phyloP scores from a whole-genome alignment of 228 moss, liverwort and hornwort species.

The Sphagnum magellanicum region DNA sequence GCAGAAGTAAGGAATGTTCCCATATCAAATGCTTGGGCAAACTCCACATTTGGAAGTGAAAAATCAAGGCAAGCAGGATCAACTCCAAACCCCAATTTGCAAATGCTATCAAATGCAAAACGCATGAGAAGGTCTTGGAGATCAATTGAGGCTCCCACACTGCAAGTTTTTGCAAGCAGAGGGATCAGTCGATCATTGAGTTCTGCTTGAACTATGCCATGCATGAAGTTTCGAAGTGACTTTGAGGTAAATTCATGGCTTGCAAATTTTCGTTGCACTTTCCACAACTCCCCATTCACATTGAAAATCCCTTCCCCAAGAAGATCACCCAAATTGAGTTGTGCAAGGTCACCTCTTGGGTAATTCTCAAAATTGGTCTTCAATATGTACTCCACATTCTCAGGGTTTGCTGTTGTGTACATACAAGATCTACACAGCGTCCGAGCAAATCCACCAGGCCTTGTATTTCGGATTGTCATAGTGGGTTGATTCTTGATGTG shows the following conservation, averaged over 20 bases:
- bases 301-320: constrained; percentile 55
- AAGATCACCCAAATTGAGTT: constrained; percentile 8
- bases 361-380: constrained; percentile 47
- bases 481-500: constrained; percentile 15
- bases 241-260: constrained; percentile 38
- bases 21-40: constrained; percentile 33
- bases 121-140: constrained; percentile 48
- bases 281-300: constrained; percentile 35
- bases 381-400: constrained; percentile 46
- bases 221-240: constrained; percentile 30
- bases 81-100: constrained; percentile 43
- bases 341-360: constrained; percentile 27
- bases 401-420: constrained; percentile 32
- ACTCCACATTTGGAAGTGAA: constrained; percentile 28
- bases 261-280: constrained; percentile 38
- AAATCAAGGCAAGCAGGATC: constrained; percentile 38
- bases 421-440: background rate
- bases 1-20: constrained; percentile 12
- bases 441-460: constrained; percentile 13
- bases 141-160: constrained; percentile 14
- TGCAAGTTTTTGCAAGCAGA: constrained; percentile 13
- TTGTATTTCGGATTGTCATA: constrained; percentile 15
- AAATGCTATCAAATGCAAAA: constrained; percentile 52
- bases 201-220: constrained; percentile 22
- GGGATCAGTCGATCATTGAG: constrained; percentile 36